Evolutionary conservation across 2,329 filamentous ascomycete species (phyloP).

Genomic region (Fusarium xyrophilum): DNA sequence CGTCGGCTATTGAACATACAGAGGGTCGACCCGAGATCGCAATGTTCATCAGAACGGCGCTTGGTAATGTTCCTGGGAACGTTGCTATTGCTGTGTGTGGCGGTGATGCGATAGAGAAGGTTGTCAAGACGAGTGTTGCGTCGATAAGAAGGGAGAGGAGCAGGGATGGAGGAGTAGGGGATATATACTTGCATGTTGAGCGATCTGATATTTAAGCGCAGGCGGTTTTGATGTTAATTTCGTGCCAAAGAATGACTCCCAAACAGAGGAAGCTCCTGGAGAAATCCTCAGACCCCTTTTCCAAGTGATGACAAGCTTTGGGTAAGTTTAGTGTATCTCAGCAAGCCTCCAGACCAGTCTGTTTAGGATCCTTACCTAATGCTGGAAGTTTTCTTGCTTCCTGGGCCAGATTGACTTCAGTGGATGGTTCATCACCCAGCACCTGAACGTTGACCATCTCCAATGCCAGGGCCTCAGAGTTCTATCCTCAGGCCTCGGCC

Average conservation of each 20-base stretch:
- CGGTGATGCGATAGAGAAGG: slow-evolving; percentile 30
- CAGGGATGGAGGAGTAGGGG: slow-evolving; percentile 15
- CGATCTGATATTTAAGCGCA: slow-evolving; percentile 29
- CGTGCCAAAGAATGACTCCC: background rate
- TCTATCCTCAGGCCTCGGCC: background rate
- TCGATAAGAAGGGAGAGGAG: slow-evolving; percentile 15
- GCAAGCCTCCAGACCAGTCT: background rate
- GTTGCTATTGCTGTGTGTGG: slow-evolving; percentile 38
- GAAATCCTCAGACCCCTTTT: background rate
- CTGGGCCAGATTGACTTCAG: too few species aligned
- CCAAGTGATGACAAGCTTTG: background rate
- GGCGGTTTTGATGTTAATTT: slow-evolving; percentile 1
- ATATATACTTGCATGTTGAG: slow-evolving; percentile 36
- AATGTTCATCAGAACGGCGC: slow-evolving; percentile 25
- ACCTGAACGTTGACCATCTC: background rate
- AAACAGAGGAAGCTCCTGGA: background rate
- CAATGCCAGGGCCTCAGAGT: background rate
- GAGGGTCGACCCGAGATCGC: slow-evolving; percentile 38
- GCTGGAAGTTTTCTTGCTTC: background rate
- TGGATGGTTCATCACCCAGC: background rate
- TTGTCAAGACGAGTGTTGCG: slow-evolving; percentile 27
- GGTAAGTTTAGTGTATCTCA: background rate
- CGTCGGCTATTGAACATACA: slow-evolving; percentile 27
- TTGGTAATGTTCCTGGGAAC: slow-evolving; percentile 23
- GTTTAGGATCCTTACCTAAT: too few species aligned